Evolutionary conservation across 2,329 filamentous ascomycete species (phyloP).

Genomic region (Chaetomium sp.): DNA sequence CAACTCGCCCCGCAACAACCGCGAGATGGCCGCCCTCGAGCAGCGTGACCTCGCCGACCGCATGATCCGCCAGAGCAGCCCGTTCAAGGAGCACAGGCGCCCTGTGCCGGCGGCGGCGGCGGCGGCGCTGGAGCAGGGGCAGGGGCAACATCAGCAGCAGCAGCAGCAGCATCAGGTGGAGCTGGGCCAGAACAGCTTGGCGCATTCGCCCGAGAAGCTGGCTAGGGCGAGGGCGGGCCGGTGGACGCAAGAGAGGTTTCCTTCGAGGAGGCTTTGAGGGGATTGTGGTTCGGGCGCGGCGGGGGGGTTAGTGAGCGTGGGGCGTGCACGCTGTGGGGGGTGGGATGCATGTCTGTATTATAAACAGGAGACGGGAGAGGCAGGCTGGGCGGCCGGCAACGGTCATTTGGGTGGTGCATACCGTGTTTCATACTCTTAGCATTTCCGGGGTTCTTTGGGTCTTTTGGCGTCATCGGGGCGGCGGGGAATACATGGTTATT

Average conservation of each 20-base stretch:
- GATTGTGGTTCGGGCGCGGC: background rate
- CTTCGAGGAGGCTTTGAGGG: constrained; percentile 35
- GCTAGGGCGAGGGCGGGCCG: constrained; percentile 43
- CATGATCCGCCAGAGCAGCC: constrained; percentile 45
- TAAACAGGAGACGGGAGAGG: background rate
- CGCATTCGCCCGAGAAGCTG: constrained; percentile 44
- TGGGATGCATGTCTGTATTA: background rate
- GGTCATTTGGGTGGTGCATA: background rate
- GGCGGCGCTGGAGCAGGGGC: background rate
- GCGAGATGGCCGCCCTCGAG: constrained; percentile 63
- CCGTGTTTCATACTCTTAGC: background rate
- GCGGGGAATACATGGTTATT: background rate
- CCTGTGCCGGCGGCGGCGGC: background rate
- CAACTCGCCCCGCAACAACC: constrained; percentile 59
- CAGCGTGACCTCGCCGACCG: constrained; percentile 46
- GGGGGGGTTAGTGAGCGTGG: too few relatives aligned
- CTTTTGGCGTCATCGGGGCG: background rate
- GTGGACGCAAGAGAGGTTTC: constrained; percentile 48
- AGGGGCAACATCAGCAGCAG: too few relatives aligned
- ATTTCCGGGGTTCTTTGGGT: constrained; percentile 1
- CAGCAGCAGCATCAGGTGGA: too few relatives aligned
- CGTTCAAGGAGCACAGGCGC: constrained; percentile 44
- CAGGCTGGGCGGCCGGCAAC: background rate
- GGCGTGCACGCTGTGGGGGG: too few relatives aligned
- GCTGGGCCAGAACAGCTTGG: constrained; percentile 9